Evolutionary conservation across 2,329 filamentous ascomycete genomes (phyloP).

Genomic region (Stachybotrys elegans): DNA sequence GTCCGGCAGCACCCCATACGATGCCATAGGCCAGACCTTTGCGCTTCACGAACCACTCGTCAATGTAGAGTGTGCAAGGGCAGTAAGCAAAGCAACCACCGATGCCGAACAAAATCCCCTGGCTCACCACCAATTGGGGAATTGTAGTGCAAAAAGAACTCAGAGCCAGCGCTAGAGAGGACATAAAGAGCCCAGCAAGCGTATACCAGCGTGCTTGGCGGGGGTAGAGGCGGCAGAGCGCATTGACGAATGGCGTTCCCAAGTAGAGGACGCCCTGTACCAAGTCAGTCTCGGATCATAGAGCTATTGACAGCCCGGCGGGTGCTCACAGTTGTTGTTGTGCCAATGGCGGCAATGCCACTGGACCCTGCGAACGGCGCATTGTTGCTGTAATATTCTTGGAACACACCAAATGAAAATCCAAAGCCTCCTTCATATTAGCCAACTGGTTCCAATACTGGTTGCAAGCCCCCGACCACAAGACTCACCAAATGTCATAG

Average conservation of each 20-base stretch:
- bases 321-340: background rate
- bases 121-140: slow-evolving; percentile 46
- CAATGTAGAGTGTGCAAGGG: slow-evolving; percentile 47
- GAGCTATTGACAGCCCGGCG: background rate
- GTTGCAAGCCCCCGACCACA: background rate
- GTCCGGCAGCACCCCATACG: slow-evolving; percentile 46
- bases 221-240: slow-evolving; percentile 33
- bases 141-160: slow-evolving; percentile 43
- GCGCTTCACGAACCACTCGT: slow-evolving; percentile 47
- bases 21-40: slow-evolving; percentile 47
- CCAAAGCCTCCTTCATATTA: slow-evolving; percentile 46
- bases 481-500: slow-evolving; percentile 4
- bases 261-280: slow-evolving; percentile 38
- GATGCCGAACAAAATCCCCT: slow-evolving; percentile 52
- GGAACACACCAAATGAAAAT: slow-evolving; percentile 61
- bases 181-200: slow-evolving; percentile 34
- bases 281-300: slow-evolving; percentile 38
- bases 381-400: slow-evolving; percentile 56
- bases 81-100: slow-evolving; percentile 48
- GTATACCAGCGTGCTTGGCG: slow-evolving; percentile 31
- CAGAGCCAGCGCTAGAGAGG: slow-evolving; percentile 41
- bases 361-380: slow-evolving; percentile 46
- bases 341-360: slow-evolving; percentile 53
- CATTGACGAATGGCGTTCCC: slow-evolving; percentile 38
- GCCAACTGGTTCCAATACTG: background rate